Base-by-base conservation (phyloP, 2,329 filamentous ascomycete genomes). In the Beauveria asiatica region DNA sequence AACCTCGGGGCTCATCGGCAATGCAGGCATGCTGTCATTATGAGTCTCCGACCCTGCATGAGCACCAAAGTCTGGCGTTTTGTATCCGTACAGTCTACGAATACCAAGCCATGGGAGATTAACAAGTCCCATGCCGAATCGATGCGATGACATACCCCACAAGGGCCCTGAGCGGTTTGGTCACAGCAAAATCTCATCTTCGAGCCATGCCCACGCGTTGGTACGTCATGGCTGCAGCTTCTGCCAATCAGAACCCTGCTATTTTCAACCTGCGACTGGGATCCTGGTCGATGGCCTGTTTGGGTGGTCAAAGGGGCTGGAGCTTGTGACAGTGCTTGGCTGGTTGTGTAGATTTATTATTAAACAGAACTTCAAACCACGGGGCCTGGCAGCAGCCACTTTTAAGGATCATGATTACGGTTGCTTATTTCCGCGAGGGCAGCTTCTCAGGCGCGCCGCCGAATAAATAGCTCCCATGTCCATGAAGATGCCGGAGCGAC, bases 141-240 rank as follows among this genome's bases (percentile, higher is more conserved):
- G n/a, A n/a, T n/a, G n/a, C n/a, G n/a, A n/a, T n/a, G n/a, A n/a
- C n/a, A n/a, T n/a, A n/a, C 58, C 51, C 58, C 58, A 60, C 51
- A 60, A 27, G 17, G 58, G 44, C 51, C 51, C 44, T 48, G 50
- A 42, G 17, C 17, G 27, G 11, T 5, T 37, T 37, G 51, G 33
- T 41, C 21, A 55, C 50, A 54, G 58, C 54, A 57, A 58, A 61
- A 61, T 61, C 59, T 57, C 53, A 61, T 61, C 59, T 61, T 3
- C 54, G 53, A 51, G 44, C 49, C 30, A 11, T 59, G 17, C 33
- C 46, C 45, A 44, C 27, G 41, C 41, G 25, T 25, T 17, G n/a
- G 23, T 51, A 61, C 54, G 53, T 57, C 59, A 61, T 61, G 53
- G 54, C 59, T 44, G 44, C 44, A 46, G 21, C 21, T 17, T 9